phyloP scores from a whole-genome alignment of 2,329 filamentous ascomycete genomes.

The Chaetomium olivaceum region DNA sequence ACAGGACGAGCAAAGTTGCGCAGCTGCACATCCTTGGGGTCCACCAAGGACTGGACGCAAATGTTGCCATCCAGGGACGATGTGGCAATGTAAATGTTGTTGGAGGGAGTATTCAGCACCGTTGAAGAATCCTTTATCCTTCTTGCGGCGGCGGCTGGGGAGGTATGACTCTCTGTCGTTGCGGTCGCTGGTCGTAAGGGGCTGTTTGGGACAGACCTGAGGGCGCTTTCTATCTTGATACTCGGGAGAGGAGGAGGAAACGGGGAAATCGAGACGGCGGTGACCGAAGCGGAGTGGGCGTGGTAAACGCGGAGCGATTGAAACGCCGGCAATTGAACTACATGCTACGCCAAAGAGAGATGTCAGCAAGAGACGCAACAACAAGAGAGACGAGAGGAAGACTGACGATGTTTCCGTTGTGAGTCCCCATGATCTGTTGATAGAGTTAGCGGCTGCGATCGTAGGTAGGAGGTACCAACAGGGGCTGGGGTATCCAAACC shows the following conservation, averaged over 20 bases:
- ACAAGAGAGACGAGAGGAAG: background rate
- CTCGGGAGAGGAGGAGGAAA: slow-evolving; percentile 62
- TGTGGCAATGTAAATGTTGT: slow-evolving; percentile 89
- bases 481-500: slow-evolving; percentile 53
- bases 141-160: slow-evolving; percentile 55
- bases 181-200: slow-evolving; percentile 40
- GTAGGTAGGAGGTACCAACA: background rate
- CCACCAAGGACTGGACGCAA: slow-evolving; percentile 83
- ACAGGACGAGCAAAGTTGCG: slow-evolving; percentile 93
- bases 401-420: slow-evolving; percentile 89
- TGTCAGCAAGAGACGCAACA: slow-evolving; percentile 35
- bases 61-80: slow-evolving; percentile 96
- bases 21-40: slow-evolving; percentile 84
- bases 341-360: slow-evolving; percentile 60
- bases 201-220: slow-evolving; percentile 40
- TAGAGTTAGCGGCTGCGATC: slow-evolving; percentile 37
- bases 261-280: slow-evolving; percentile 85
- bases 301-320: slow-evolving; percentile 83
- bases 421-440: slow-evolving; percentile 79
- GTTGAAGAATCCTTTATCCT: slow-evolving; percentile 53
- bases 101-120: slow-evolving; percentile 75
- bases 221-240: slow-evolving; percentile 44
- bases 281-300: slow-evolving; percentile 89
- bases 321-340: slow-evolving; percentile 79
- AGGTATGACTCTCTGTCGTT: slow-evolving; percentile 45